Percentiles rank a stretch among this genome's conserved stretches.
phyloP scores from a whole-genome alignment of 495 filamentous ascomycete species.

The Platismatia glauca region DNA sequence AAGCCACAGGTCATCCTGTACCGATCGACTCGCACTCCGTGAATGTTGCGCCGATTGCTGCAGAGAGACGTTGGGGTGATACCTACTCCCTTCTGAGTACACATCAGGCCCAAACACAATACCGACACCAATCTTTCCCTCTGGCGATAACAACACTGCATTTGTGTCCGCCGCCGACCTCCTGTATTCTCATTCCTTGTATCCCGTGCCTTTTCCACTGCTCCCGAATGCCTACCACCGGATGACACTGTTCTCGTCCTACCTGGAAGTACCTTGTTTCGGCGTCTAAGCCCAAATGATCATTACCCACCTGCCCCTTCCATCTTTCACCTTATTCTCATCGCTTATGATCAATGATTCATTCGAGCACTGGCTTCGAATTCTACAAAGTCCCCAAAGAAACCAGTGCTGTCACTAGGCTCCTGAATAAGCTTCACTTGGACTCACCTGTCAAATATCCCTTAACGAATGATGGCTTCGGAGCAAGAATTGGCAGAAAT shows the following conservation, averaged over 20 bases:
- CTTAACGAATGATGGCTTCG: conserved; percentile 34
- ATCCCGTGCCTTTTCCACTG: background rate
- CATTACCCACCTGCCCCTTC: background rate
- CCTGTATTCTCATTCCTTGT: background rate
- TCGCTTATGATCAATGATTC: background rate
- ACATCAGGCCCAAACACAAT: background rate
- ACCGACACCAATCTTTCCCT: background rate
- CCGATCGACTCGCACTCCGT: background rate
- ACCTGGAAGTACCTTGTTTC: background rate
- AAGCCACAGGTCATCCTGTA: no score
- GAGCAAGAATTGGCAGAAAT: conserved; percentile 45
- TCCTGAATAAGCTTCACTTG: background rate
- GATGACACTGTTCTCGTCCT: background rate
- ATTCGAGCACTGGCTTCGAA: background rate
- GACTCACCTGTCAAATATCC: background rate
- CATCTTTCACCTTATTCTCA: background rate
- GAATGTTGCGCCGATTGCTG: background rate
- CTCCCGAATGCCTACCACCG: background rate
- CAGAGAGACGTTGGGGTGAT: background rate
- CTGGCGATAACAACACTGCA: background rate
- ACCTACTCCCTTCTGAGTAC: background rate
- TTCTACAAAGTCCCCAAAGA: background rate
- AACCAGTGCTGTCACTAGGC: background rate
- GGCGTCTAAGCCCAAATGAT: background rate
- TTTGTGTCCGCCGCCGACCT: background rate